These are phyloP conservation scores for Alnus rubra DNA, from an alignment of 306 rosid genomes.

Conservation along the genomic window DNA sequence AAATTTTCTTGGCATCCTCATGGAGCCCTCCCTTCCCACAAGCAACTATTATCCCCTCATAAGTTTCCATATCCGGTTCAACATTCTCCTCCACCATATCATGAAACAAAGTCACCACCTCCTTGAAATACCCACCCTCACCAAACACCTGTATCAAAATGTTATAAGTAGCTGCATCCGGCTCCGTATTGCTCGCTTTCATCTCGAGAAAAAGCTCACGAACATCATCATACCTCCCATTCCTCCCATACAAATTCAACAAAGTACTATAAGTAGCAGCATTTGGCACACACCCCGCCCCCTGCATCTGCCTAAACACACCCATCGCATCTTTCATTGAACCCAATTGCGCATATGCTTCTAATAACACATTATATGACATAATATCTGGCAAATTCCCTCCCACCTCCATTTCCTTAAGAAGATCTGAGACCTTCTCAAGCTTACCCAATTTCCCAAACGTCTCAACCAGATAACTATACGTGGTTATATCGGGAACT, in stretches of 20 bases:
- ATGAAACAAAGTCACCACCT: slow-evolving; percentile 95
- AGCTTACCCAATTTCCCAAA: slow-evolving; percentile 74
- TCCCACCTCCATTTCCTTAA: slow-evolving; percentile 81
- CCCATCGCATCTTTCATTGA: slow-evolving; percentile 70
- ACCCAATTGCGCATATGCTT: slow-evolving; percentile 70
- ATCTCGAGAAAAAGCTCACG: slow-evolving; percentile 91
- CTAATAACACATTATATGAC: slow-evolving; percentile 82
- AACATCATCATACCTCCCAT: slow-evolving; percentile 87
- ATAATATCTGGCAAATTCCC: slow-evolving; percentile 85
- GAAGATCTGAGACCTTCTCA: slow-evolving; percentile 76
- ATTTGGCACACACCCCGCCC: slow-evolving; percentile 78
- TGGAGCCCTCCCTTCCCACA: slow-evolving; percentile 97
- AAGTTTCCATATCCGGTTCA: slow-evolving; percentile 91
- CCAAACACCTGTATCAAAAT: slow-evolving; percentile 95
- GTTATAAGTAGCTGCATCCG: slow-evolving; percentile 85
- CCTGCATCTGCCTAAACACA: slow-evolving; percentile 96
- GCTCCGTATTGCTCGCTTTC: slow-evolving; percentile 88
- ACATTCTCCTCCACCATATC: slow-evolving; percentile 93
- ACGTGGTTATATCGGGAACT: slow-evolving; percentile 80
- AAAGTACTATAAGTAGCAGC: slow-evolving; percentile 76
- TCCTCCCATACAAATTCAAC: slow-evolving; percentile 78
- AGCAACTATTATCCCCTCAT: slow-evolving; percentile 85
- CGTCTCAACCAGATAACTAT: slow-evolving; percentile 73
- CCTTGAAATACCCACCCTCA: slow-evolving; percentile 93
- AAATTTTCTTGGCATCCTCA: slow-evolving; percentile 78